Evolutionary conservation across 352 stramenopile genomes (phyloP).

Genomic region (Elongisporangium prolatum): DNA sequence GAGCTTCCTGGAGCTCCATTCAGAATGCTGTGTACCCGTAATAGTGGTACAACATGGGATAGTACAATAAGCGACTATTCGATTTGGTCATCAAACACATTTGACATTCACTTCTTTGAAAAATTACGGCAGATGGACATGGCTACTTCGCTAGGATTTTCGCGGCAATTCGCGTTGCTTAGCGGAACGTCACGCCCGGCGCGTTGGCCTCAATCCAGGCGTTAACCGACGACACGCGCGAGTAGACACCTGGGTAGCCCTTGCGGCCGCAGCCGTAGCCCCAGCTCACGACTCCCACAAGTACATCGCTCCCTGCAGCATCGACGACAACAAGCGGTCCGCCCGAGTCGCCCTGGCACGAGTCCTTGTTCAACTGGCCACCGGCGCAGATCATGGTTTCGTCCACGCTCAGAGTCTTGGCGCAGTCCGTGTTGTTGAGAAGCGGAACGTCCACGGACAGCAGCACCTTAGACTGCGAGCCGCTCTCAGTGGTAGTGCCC

Average conservation of each 20-base stretch:
- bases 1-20: neutral
- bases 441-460: slow-evolving; percentile 38
- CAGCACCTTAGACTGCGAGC: slow-evolving; percentile 20
- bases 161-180: neutral
- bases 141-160: neutral
- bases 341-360: slow-evolving; percentile 59
- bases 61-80: neutral
- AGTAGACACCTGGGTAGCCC: slow-evolving; percentile 46
- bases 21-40: neutral
- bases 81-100: neutral
- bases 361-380: slow-evolving; percentile 34
- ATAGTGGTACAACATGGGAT: neutral
- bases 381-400: slow-evolving; percentile 60
- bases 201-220: slow-evolving; percentile 23
- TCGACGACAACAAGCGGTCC: slow-evolving; percentile 27
- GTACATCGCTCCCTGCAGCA: slow-evolving; percentile 24
- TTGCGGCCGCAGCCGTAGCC: slow-evolving; percentile 39
- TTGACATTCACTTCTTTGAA: neutral
- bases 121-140: neutral
- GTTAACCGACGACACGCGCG: slow-evolving; percentile 27
- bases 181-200: slow-evolving; percentile 11
- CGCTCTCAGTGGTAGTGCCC: slow-evolving; percentile 19
- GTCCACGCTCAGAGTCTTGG: slow-evolving; percentile 24
- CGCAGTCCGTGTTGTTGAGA: slow-evolving; percentile 36
- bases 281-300: slow-evolving; percentile 59